Conservation (phyloP, 768 basidiomycete species). For the Austroboletus eburneus region DNA sequence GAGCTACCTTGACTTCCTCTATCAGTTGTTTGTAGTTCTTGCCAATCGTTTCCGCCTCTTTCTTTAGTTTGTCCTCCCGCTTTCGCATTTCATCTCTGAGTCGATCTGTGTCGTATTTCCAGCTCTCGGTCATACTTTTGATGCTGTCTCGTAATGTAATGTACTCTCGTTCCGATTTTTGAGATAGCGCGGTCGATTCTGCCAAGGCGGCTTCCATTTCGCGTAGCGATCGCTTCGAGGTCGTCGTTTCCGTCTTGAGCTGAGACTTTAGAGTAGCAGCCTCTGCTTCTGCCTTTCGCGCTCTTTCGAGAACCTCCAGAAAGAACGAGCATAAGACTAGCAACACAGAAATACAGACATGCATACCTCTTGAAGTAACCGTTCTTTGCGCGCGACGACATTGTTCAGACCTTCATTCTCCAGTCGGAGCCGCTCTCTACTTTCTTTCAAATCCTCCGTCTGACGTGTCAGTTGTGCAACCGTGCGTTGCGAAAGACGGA, state of each 20-base stretch:
- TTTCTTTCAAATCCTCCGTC: slow-evolving; percentile 87
- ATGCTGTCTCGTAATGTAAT: slow-evolving; percentile 72
- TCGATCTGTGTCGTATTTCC: slow-evolving; percentile 68
- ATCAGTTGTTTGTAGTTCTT: slow-evolving; percentile 65
- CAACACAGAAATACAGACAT: neutral
- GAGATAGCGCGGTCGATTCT: slow-evolving; percentile 72
- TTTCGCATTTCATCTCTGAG: slow-evolving; percentile 71
- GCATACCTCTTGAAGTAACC: slow-evolving; percentile 77
- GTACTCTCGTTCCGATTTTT: slow-evolving; percentile 83
- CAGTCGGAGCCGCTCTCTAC: slow-evolving; percentile 70
- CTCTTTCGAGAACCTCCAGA: slow-evolving; percentile 69
- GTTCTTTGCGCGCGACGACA: slow-evolving; percentile 83
- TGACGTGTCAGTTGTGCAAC: slow-evolving; percentile 83
- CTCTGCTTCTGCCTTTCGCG: slow-evolving; percentile 81
- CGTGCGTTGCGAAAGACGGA: slow-evolving; percentile 74
- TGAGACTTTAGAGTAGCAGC: slow-evolving; percentile 62
- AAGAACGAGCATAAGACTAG: neutral
- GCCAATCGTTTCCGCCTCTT: slow-evolving; percentile 63
- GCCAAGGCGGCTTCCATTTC: slow-evolving; percentile 75
- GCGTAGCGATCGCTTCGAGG: slow-evolving; percentile 69
- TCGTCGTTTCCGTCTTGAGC: slow-evolving; percentile 67
- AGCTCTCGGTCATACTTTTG: slow-evolving; percentile 66
- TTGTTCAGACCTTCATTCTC: slow-evolving; percentile 89
- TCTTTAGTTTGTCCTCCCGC: slow-evolving; percentile 64
- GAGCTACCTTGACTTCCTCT: slow-evolving; percentile 57